These are phyloP conservation scores for Rosellinia necatrix DNA, from an alignment of 2,329 filamentous ascomycete genomes.

Conservation along the genomic window DNA sequence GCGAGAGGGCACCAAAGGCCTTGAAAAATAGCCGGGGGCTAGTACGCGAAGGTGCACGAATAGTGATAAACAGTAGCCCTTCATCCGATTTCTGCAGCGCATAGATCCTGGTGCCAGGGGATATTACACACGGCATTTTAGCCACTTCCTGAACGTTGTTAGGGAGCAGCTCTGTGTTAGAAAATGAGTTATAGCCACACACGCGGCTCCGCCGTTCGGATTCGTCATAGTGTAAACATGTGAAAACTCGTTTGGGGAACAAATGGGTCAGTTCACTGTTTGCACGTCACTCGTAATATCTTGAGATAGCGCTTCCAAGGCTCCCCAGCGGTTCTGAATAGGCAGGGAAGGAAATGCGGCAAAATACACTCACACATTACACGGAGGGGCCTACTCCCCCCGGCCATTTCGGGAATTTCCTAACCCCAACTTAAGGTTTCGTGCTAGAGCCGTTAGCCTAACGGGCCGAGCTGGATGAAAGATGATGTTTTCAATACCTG, in stretches of 20 bases:
- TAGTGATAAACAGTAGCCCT: neutral
- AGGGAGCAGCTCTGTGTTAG: slow-evolving; percentile 12
- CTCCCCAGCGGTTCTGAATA: slow-evolving; percentile 30
- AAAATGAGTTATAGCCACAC: slow-evolving; percentile 17
- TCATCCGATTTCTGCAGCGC: no score
- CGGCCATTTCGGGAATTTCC: slow-evolving; percentile 32
- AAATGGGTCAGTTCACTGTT: slow-evolving; percentile 36
- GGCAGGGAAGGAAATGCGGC: slow-evolving; percentile 32
- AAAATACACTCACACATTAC: slow-evolving; percentile 38
- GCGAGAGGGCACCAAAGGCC: neutral
- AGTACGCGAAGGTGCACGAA: neutral
- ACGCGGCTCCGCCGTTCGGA: neutral
- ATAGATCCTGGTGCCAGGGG: no score
- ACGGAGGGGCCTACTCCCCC: slow-evolving; percentile 33
- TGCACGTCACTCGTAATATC: slow-evolving; percentile 29
- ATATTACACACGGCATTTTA: neutral
- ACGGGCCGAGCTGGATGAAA: slow-evolving; percentile 38
- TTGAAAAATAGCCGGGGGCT: neutral
- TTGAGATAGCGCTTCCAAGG: slow-evolving; percentile 28
- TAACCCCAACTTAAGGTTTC: slow-evolving; percentile 12
- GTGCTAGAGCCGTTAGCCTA: slow-evolving; percentile 29
- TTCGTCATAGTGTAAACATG: slow-evolving; percentile 9
- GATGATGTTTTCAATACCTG: slow-evolving; percentile 37
- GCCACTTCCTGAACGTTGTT: neutral
- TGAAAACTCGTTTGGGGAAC: slow-evolving; percentile 27